Evolutionary conservation across 306 rosid genomes (phyloP).

Genomic region (Canavalia gladiata): DNA sequence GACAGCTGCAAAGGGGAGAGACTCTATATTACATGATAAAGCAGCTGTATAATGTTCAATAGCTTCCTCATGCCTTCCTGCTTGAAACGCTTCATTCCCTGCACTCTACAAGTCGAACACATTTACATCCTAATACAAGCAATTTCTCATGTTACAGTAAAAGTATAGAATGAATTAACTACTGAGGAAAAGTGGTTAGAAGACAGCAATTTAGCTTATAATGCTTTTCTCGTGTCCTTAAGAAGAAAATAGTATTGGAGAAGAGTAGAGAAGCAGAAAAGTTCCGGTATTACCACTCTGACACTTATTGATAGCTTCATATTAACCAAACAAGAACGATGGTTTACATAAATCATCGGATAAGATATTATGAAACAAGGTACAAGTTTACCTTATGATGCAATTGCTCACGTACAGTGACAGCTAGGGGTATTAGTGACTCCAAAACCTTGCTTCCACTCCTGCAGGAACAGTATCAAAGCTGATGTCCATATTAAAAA

Average conservation of each 20-base stretch:
- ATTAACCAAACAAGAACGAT: constrained; percentile 3
- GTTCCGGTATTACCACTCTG: background rate
- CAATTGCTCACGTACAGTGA: constrained; percentile 67
- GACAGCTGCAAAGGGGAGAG: constrained; percentile 24
- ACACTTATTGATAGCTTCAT: background rate
- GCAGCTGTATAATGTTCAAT: constrained; percentile 32
- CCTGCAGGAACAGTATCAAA: constrained; percentile 60
- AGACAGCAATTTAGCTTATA: constrained; percentile 11
- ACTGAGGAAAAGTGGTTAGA: background rate
- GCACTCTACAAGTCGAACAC: background rate
- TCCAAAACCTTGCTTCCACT: constrained; percentile 68
- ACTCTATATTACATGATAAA: constrained; percentile 23
- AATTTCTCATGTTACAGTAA: background rate
- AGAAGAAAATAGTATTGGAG: background rate
- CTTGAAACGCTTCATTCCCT: constrained; percentile 27
- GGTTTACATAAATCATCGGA: constrained; percentile 13
- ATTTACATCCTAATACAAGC: background rate
- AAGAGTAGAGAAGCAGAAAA: constrained; percentile 2
- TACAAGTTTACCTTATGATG: constrained; percentile 68
- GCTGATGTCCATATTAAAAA: constrained; percentile 32
- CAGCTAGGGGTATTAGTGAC: constrained; percentile 68
- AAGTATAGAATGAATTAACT: background rate
- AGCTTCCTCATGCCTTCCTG: constrained; percentile 21
- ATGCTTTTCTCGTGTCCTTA: background rate
- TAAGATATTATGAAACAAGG: constrained; percentile 1